Base-by-base conservation (phyloP, 2,329 filamentous ascomycete species). In the Ceratocystis papillata region DNA sequence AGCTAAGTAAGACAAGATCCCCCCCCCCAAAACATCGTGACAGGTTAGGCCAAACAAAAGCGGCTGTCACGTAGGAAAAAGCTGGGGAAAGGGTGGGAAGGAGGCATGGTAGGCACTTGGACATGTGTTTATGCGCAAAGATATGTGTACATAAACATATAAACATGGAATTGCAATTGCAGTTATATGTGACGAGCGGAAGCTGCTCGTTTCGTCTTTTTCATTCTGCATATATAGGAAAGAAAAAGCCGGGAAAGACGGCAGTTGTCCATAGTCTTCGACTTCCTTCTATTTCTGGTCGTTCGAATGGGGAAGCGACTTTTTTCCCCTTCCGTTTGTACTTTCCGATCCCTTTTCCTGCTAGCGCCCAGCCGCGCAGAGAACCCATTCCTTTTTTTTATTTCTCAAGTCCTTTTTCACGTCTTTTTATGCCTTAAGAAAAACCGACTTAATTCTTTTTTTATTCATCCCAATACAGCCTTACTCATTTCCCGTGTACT, bases 391-490 rank as follows among this genome's bases (percentile, higher is more conserved):
- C 41, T 50, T 33, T 41, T 44, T 22, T n/a, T 50, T 30, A 48
- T 15, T 48, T 63, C 33, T n/a, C 5, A 33, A 15, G 30, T 20
- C 45, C 30, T 63, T 46, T 46, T 25, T 25, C 22, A 25, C 22
- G 22, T 25, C 22, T 25, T 25, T n/a, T 17, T 37, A 37, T 41
- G 37, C 10, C 37, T 41, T 15, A 1, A 15, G 10, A 5, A 41
- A 15, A 41, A 15, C 37, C 10, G 37, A 41, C 37, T 41, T 41
- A 12, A 4, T 37, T 20, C n/a, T 15, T n/a, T n/a, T 48, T 22
- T 61, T 44, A 61, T 63, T 71, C 55, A 20, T 72, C 71, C 74
- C 46, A 8, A 20, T n/a, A n/a, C 28, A 28, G 46, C 28, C 55
- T 33, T 59, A 30, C 28, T 33, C 15, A 17, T 2, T 30, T 7